Percentiles rank a stretch among this genome's conserved stretches.
phyloP scores from a whole-genome alignment of 805 yeast species.

The Alloascoidea hylecoeti region DNA sequence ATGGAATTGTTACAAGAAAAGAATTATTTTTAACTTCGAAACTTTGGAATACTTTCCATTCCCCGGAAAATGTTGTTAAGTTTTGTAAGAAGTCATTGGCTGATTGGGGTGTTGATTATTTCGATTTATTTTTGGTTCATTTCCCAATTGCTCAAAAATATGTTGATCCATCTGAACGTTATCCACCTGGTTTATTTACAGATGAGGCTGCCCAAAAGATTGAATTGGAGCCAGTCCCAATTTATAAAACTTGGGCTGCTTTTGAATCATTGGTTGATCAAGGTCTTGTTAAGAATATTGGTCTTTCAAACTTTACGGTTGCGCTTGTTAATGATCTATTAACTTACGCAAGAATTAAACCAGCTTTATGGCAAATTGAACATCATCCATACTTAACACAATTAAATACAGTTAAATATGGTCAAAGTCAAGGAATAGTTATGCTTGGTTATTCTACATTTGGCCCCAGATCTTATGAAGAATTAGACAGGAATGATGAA shows the following conservation, averaged over 20 bases:
- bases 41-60: slow-evolving; percentile 77
- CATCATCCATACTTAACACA: slow-evolving; percentile 64
- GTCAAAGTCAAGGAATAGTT: slow-evolving; percentile 35
- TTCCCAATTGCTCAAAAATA: slow-evolving; percentile 37
- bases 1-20: slow-evolving; percentile 44
- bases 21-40: slow-evolving; percentile 73
- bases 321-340: slow-evolving; percentile 36
- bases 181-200: slow-evolving; percentile 64
- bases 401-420: slow-evolving; percentile 36
- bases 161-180: slow-evolving; percentile 14
- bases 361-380: slow-evolving; percentile 68
- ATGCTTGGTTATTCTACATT: slow-evolving; percentile 72
- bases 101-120: slow-evolving; percentile 61
- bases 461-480: slow-evolving; percentile 71
- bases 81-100: slow-evolving; percentile 41
- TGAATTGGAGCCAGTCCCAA: not conserved
- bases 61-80: slow-evolving; percentile 31
- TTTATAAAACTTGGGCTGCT: slow-evolving; percentile 41
- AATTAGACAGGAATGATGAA: slow-evolving; percentile 44
- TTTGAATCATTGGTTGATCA: slow-evolving; percentile 48
- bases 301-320: slow-evolving; percentile 61
- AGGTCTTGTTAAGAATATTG: slow-evolving; percentile 51
- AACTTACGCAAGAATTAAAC: slow-evolving; percentile 32
- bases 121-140: slow-evolving; percentile 53
- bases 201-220: not conserved